Evolutionary conservation across 805 yeast species (phyloP), one percentile per base, ranked within the genome.

Genomic region (Yamadazyma ubonensis): DNA sequence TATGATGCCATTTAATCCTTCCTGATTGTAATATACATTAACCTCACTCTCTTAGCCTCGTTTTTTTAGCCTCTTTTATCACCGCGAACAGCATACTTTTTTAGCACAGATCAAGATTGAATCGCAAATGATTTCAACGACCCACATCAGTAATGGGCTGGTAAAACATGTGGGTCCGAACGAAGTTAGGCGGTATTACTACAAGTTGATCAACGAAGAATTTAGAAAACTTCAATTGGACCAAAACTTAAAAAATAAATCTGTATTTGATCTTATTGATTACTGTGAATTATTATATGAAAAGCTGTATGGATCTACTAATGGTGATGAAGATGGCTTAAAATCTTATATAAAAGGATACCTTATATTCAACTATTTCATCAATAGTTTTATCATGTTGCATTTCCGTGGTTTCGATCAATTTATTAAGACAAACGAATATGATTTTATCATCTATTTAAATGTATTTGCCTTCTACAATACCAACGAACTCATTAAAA

Each of bases 371-470:
- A 66, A 64, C 50, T 69, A 68, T 47, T 68, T 65, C 46, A 63
- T 69, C 33, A 69, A 65, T 45, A 63, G 67, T 42, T 65, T 66
- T 43, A 60, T 69, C 36, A 65, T 69, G 68, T 38, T 66, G 34
- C 70, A 68, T 44, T 69, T 65, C 53, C 55, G 59, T 38, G 75
- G 75, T 4, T 69, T 69, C 42, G 68, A 63, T 44, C 51, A 53
- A 31, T 69, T 69, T 42, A 63, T 69, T 33, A 63, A 59, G 38
- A 49, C 56, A 10, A 58, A 53, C 38, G 67, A 59, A 40, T 56
- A 53, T 34, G 75, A 69, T 48, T 69, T 69, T 46, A 58, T 67
- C 41, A 63, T 69, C 19, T 69, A 69, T 50, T 47, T 69, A 39
- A 66, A 69, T 42, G 57, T 69, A 26, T 68, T 64, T 57, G 63